Percentiles rank a stretch among this genome's conserved stretches.
Conservation (phyloP, 257 asterid species). For the Capsicum pubescens region DNA sequence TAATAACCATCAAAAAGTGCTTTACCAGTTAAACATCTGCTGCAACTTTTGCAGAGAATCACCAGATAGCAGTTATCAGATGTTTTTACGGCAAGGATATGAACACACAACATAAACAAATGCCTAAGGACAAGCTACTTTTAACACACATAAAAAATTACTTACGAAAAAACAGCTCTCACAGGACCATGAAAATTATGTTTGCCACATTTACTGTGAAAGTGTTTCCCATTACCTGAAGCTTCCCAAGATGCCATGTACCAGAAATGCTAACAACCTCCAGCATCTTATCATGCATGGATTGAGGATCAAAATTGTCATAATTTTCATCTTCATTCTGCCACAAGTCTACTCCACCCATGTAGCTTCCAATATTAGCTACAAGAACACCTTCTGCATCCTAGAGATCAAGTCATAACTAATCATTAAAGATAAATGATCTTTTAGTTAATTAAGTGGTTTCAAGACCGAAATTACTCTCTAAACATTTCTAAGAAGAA, state of each 20-base stretch:
- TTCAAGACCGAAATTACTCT: background rate
- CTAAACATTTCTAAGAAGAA: constrained; percentile 4
- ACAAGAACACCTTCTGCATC: constrained; percentile 97
- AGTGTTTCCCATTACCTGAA: constrained; percentile 57
- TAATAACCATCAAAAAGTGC: background rate
- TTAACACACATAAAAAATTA: background rate
- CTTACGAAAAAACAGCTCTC: background rate
- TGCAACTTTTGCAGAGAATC: background rate
- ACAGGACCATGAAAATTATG: background rate
- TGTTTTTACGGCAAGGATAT: background rate
- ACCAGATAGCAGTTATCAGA: background rate
- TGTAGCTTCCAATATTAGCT: constrained; percentile 94
- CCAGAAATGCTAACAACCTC: constrained; percentile 99
- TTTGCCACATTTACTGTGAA: background rate
- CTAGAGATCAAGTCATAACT: constrained; percentile 40
- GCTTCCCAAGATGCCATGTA: constrained; percentile 98
- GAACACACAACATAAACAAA: background rate
- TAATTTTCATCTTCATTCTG: constrained; percentile 91
- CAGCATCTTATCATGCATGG: constrained; percentile 97
- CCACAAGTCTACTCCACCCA: constrained; percentile 99
- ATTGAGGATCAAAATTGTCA: constrained; percentile 95
- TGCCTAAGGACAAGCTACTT: background rate
- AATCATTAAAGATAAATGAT: background rate
- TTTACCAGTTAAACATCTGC: constrained; percentile 3
- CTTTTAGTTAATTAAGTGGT: background rate